A percentile compares a stretch with the other conserved stretches of the same genome.
Conservation (phyloP, 805 yeast species). For the Hemisphaericaspora nanyangensis region DNA sequence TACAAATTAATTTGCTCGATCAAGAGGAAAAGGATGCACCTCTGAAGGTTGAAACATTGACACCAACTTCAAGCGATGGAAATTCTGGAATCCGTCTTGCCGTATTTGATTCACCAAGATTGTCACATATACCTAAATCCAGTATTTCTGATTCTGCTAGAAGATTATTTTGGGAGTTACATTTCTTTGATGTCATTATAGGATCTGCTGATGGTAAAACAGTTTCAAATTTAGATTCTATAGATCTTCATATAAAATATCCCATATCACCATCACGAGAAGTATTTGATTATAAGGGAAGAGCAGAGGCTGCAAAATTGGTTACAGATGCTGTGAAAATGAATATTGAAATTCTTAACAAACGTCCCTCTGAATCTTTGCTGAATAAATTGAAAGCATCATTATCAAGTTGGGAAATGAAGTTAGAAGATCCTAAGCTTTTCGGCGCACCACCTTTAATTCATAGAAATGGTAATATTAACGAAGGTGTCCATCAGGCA, state of each 20-base stretch:
- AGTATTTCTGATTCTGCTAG: slow-evolving; percentile 30
- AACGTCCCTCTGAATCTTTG: slow-evolving; percentile 33
- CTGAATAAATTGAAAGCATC: slow-evolving; percentile 41
- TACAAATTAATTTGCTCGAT: slow-evolving; percentile 40
- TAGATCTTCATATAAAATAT: slow-evolving; percentile 31
- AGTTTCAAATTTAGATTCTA: slow-evolving; percentile 28
- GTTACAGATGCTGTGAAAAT: slow-evolving; percentile 34
- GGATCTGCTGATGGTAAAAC: slow-evolving; percentile 51
- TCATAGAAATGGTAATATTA: slow-evolving; percentile 40
- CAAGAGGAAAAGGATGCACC: slow-evolving; percentile 2
- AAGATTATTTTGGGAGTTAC: slow-evolving; percentile 49
- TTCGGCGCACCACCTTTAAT: slow-evolving; percentile 27
- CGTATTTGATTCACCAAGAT: slow-evolving; percentile 12
- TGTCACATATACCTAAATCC: slow-evolving; percentile 10
- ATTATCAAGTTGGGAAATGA: slow-evolving; percentile 49
- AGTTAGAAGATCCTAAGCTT: slow-evolving; percentile 22
- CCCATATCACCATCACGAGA: slow-evolving; percentile 34
- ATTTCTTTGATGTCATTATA: slow-evolving; percentile 48
- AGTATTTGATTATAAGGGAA: slow-evolving; percentile 36
- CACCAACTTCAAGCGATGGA: neutral
- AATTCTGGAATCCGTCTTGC: neutral
- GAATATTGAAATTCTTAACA: slow-evolving; percentile 42
- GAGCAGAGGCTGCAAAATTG: slow-evolving; percentile 15
- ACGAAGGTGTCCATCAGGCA: slow-evolving; percentile 54
- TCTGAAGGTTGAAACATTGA: neutral